These are phyloP conservation scores for Amaranthus tricolor DNA, from an alignment of 179 eudicot species.

Conservation along the genomic window DNA sequence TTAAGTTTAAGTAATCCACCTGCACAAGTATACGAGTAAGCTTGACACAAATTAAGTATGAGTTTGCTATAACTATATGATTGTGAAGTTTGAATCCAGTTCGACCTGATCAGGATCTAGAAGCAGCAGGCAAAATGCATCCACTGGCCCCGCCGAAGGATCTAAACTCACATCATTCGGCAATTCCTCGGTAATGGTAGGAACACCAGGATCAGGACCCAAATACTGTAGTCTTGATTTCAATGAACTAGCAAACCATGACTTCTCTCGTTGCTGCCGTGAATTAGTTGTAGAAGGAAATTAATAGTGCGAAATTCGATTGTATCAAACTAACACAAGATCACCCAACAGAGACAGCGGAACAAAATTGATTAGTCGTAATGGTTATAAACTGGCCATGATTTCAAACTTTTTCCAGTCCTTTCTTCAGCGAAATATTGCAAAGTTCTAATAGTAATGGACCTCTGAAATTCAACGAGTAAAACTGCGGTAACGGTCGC, in stretches of 20 bases:
- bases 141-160: slow-evolving; percentile 67
- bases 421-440: background rate
- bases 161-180: slow-evolving; percentile 48
- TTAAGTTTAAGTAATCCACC: slow-evolving; percentile 90
- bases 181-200: slow-evolving; percentile 43
- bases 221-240: slow-evolving; percentile 81
- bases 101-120: slow-evolving; percentile 78
- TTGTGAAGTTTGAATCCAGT: background rate
- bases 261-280: slow-evolving; percentile 79
- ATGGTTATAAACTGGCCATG: background rate
- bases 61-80: background rate
- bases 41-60: slow-evolving; percentile 9
- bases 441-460: no score
- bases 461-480: no score
- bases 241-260: slow-evolving; percentile 79
- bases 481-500: no score
- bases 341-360: background rate
- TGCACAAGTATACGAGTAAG: slow-evolving; percentile 26
- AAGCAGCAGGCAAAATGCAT: slow-evolving; percentile 65
- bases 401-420: background rate
- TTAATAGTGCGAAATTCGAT: background rate
- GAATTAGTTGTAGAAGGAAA: background rate
- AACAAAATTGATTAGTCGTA: background rate
- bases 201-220: slow-evolving; percentile 79
- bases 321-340: background rate